Evolutionary conservation across 1,139 yeast genomes (phyloP).

Genomic region (Wickerhamomyces sp.): DNA sequence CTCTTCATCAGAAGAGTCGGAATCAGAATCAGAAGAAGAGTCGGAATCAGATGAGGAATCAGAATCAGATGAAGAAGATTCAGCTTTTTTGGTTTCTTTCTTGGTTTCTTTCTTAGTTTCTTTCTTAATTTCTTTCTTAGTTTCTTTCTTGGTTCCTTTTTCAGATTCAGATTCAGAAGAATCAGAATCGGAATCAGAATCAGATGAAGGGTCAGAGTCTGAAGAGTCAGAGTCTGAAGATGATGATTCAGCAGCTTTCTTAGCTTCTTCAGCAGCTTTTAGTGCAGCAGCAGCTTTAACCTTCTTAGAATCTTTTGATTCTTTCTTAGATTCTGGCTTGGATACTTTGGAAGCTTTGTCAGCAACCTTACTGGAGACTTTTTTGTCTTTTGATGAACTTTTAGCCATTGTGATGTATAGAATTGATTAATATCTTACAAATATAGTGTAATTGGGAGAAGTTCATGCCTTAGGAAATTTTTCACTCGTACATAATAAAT

Average conservation of each 20-base stretch:
- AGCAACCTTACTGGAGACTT: constrained; percentile 17
- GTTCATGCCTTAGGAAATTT: constrained; percentile 5
- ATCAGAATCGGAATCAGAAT: constrained; percentile 19
- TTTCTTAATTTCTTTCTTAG: constrained; percentile 3
- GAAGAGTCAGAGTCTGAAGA: constrained; percentile 17
- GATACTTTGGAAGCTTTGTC: constrained; percentile 24
- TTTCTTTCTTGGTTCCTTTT: constrained; percentile 1
- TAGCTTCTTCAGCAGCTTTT: constrained; percentile 27
- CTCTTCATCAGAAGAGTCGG: constrained; percentile 21
- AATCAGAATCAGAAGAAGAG: constrained; percentile 19
- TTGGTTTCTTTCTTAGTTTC: constrained; percentile 12
- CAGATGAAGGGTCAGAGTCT: constrained; percentile 7
- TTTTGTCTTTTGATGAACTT: constrained; percentile 19
- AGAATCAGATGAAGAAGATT: no score
- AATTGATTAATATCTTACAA: constrained; percentile 17
- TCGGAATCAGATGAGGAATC: constrained; percentile 23
- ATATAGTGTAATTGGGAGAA: constrained; percentile 12
- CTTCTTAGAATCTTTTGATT: constrained; percentile 26
- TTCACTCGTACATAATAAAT: constrained; percentile 3
- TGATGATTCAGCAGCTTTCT: constrained; percentile 28
- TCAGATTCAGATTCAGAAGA: constrained; percentile 6
- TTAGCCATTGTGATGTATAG: constrained; percentile 20
- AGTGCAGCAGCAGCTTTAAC: constrained; percentile 27
- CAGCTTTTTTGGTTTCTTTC: constrained; percentile 3
- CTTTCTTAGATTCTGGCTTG: constrained; percentile 14